Conservation (phyloP, 176 grass and related monocot genomes). For the Juncus effusus region DNA sequence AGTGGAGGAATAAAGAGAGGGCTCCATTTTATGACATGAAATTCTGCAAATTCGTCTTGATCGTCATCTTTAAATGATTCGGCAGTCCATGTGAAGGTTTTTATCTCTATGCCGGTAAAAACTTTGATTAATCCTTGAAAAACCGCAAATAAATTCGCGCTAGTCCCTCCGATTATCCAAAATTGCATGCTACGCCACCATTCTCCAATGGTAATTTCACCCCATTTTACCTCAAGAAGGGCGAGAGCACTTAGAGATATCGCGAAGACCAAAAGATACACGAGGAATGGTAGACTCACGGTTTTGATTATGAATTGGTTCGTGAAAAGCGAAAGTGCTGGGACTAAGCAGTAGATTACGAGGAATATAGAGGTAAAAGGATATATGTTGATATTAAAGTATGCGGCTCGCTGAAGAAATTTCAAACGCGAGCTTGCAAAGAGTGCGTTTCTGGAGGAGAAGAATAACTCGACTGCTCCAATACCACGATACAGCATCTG, state of each 20-base stretch:
- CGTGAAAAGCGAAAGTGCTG: constrained; percentile 75
- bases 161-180: constrained; percentile 89
- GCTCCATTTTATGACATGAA: constrained; percentile 71
- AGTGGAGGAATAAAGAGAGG: constrained; percentile 65
- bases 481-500: constrained; percentile 77
- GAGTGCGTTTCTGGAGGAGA: constrained; percentile 79
- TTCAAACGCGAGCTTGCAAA: constrained; percentile 65
- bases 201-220: constrained; percentile 71
- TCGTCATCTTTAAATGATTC: constrained; percentile 69
- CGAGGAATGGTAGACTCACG: constrained; percentile 78
- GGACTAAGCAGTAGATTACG: constrained; percentile 85
- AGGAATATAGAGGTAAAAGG: constrained; percentile 96
- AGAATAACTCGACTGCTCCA: constrained; percentile 94
- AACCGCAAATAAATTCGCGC: constrained; percentile 77
- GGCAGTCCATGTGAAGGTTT: constrained; percentile 60
- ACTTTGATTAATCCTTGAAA: constrained; percentile 77
- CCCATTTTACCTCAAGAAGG: constrained; percentile 84
- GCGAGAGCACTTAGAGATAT: constrained; percentile 62
- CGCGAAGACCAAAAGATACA: constrained; percentile 65
- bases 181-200: constrained; percentile 96
- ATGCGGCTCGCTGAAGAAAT: constrained; percentile 76
- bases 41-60: constrained; percentile 84
- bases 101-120: constrained; percentile 70
- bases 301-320: constrained; percentile 89
- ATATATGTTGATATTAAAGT: constrained; percentile 91